Percentiles rank a stretch among this genome's conserved stretches.
These are phyloP conservation scores for Mortierella hygrophila DNA, from an alignment of 192 early-diverging fungal species.

Conservation along the genomic window DNA sequence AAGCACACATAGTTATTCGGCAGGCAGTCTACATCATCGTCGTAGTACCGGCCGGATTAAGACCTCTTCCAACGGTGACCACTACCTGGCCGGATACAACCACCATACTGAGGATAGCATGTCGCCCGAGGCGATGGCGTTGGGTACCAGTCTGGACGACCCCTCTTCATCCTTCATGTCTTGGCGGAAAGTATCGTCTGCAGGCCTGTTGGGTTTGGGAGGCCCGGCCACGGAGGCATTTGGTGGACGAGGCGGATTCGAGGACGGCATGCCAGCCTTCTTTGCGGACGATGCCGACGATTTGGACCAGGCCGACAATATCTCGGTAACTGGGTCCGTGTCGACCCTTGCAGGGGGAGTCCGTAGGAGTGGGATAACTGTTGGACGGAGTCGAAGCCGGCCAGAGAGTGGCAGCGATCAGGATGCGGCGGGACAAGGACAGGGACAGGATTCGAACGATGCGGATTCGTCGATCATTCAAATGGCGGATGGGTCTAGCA, in stretches of 20 bases:
- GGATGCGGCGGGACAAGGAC: conserved; percentile 6
- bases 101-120: neutral
- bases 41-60: conserved; percentile 36
- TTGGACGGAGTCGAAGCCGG: conserved; percentile 5
- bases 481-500: conserved; percentile 44
- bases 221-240: neutral
- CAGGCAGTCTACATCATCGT: conserved; percentile 26
- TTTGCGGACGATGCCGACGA: conserved; percentile 22
- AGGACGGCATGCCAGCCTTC: conserved; percentile 49
- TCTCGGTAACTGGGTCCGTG: too few relatives aligned
- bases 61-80: neutral
- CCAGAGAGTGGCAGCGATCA: conserved; percentile 23
- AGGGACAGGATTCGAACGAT: conserved; percentile 2
- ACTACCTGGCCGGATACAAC: neutral
- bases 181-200: neutral
- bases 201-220: neutral
- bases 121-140: neutral
- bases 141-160: neutral
- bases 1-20: conserved; percentile 15
- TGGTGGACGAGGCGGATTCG: conserved; percentile 21
- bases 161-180: neutral
- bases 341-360: neutral
- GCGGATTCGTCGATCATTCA: conserved; percentile 1
- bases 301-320: neutral
- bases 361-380: neutral